Percentiles rank a stretch among this genome's conserved stretches.
These are phyloP conservation scores for Bombardia bombarda DNA, from an alignment of 495 filamentous ascomycete species.

Conservation along the genomic window DNA sequence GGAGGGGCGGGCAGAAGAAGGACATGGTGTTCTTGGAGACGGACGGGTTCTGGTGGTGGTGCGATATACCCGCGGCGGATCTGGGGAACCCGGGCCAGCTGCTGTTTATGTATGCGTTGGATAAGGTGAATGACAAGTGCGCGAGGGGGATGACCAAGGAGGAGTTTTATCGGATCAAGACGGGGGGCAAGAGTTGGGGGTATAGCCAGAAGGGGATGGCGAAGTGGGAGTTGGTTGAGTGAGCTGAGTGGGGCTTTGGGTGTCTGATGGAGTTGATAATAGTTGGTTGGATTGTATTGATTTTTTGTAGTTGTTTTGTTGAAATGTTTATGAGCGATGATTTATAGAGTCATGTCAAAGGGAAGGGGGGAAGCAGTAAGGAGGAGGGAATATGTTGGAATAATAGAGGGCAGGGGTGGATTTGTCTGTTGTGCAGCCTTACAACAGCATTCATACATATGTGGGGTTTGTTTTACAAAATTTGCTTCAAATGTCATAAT, in stretches of 20 bases:
- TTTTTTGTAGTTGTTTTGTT: not conserved
- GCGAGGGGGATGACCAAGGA: constrained; percentile 58
- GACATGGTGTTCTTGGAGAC: constrained; percentile 54
- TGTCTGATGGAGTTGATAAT: no score
- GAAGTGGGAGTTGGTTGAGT: constrained; percentile 61
- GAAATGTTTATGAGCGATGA: not conserved
- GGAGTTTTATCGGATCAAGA: constrained; percentile 55
- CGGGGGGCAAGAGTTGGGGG: constrained; percentile 48
- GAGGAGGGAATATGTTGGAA: no score
- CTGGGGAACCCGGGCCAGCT: constrained; percentile 64
- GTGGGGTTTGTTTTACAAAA: no score
- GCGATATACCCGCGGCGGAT: constrained; percentile 56
- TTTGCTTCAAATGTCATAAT: no score
- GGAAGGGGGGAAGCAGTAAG: no score
- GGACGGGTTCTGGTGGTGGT: constrained; percentile 66
- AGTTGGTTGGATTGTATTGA: not conserved
- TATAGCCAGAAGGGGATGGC: constrained; percentile 57
- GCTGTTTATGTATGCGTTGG: constrained; percentile 53
- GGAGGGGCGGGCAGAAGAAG: constrained; percentile 59
- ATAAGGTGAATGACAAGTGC: constrained; percentile 53
- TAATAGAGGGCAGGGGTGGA: no score
- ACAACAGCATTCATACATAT: no score
- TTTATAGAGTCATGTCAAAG: no score
- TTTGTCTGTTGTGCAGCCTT: no score
- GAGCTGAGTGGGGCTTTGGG: not conserved